Conservation (phyloP, 2,329 filamentous ascomycete species). For the Lasiodiplodia theobromae region DNA sequence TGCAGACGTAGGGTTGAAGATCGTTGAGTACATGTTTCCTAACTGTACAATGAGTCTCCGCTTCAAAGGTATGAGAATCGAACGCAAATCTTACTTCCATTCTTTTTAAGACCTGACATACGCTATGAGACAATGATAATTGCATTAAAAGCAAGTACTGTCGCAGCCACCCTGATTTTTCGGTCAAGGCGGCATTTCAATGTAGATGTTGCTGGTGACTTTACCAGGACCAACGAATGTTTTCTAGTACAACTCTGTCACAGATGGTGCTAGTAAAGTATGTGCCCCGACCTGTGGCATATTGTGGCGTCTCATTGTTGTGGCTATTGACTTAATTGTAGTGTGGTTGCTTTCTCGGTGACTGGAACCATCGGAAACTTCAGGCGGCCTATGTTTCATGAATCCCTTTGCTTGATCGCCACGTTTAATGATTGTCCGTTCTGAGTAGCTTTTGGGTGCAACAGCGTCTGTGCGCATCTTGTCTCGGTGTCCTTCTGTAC, state of each 20-base stretch:
- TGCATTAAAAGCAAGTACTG: conserved; percentile 8
- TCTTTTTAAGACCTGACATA: neutral
- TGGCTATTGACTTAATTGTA: conserved; percentile 6
- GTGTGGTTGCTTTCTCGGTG: neutral
- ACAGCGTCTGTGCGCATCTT: conserved; percentile 18
- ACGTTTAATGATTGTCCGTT: neutral
- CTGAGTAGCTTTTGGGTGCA: neutral
- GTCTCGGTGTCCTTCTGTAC: conserved; percentile 28
- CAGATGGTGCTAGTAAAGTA: neutral
- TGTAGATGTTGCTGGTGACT: neutral
- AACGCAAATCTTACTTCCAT: conserved; percentile 17
- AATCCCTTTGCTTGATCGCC: too few relatives aligned
- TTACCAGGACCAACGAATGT: neutral
- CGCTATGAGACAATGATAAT: neutral
- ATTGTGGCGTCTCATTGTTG: neutral
- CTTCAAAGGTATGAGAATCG: too few relatives aligned
- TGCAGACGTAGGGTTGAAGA: conserved; percentile 31
- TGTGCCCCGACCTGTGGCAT: neutral
- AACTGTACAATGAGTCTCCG: neutral
- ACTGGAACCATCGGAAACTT: neutral
- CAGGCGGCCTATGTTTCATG: neutral
- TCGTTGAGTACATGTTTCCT: conserved; percentile 31
- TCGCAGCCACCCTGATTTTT: neutral
- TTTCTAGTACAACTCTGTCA: neutral
- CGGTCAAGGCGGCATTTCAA: conserved; percentile 8